These are phyloP conservation scores for Strobilomyces echinocephalus DNA, from an alignment of 768 basidiomycete genomes.

Conservation along the genomic window DNA sequence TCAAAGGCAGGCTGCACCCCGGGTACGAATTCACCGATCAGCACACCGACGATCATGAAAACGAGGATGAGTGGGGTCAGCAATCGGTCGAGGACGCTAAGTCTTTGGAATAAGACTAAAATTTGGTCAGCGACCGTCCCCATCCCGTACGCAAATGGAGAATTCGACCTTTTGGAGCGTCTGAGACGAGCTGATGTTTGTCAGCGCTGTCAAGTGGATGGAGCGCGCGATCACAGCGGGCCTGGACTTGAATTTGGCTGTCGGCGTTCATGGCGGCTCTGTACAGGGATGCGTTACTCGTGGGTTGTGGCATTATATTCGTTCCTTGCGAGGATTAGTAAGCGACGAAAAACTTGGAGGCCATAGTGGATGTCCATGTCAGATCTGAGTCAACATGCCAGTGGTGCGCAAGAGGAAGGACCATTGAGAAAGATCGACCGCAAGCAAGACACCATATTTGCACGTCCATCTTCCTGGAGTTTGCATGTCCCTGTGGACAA, in stretches of 20 bases:
- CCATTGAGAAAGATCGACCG: no score
- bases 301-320: no score
- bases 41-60: slow-evolving; percentile 69
- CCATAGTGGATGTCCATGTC: no score
- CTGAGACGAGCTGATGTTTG: not conserved
- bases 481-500: no score
- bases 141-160: not conserved
- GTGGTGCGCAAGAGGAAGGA: no score
- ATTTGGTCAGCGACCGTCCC: not conserved
- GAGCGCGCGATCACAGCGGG: not conserved
- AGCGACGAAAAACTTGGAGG: not conserved
- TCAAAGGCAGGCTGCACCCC: slow-evolving; percentile 59
- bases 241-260: not conserved
- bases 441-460: no score
- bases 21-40: slow-evolving; percentile 66
- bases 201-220: not conserved
- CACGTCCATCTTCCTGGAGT: no score
- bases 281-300: not conserved
- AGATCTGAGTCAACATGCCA: no score
- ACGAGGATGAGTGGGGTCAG: slow-evolving; percentile 64
- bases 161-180: slow-evolving; percentile 4
- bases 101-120: slow-evolving; percentile 36
- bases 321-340: not conserved
- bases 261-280: not conserved
- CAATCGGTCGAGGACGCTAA: slow-evolving; percentile 53